Conservation (phyloP, 202 grass and related monocot species). For the Panicum virgatum region DNA sequence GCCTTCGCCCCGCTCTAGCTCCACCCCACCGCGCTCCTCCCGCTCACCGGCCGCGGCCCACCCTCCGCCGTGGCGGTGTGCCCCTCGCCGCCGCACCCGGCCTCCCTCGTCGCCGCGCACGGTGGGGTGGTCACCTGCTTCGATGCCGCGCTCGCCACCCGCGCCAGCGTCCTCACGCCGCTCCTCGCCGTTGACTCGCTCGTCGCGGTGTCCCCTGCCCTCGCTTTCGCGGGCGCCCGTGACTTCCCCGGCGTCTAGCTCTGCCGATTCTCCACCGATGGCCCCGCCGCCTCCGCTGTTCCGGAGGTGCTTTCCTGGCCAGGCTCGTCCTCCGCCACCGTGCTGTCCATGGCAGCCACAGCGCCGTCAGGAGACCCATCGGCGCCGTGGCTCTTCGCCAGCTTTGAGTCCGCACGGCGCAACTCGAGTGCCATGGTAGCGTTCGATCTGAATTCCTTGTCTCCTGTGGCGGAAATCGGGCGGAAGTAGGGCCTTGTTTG, state of each 20-base stretch:
- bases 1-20: constrained; percentile 46
- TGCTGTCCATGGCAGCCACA: constrained; percentile 39
- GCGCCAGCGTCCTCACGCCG: constrained; percentile 54
- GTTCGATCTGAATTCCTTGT: constrained; percentile 63
- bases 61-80: constrained; percentile 38
- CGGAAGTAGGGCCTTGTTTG: too few relatives aligned
- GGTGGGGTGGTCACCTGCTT: constrained; percentile 67
- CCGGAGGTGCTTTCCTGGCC: constrained; percentile 59
- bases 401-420: constrained; percentile 64
- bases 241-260: constrained; percentile 75
- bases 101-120: constrained; percentile 58
- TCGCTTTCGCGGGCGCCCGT: constrained; percentile 54
- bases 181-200: constrained; percentile 62
- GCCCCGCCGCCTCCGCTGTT: not conserved
- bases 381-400: constrained; percentile 57
- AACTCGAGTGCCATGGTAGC: constrained; percentile 69
- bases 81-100: constrained; percentile 14
- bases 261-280: constrained; percentile 25
- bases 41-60: constrained; percentile 43
- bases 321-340: constrained; percentile 42
- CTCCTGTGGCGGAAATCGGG: constrained; percentile 60
- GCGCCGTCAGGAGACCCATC: not conserved
- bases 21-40: constrained; percentile 34
- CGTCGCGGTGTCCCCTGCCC: constrained; percentile 44
- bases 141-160: constrained; percentile 49